A percentile compares a stretch with the other conserved stretches of the same genome.
These are phyloP conservation scores for Hypomontagnella monticulosa DNA, from an alignment of 495 filamentous ascomycete species.

Conservation along the genomic window DNA sequence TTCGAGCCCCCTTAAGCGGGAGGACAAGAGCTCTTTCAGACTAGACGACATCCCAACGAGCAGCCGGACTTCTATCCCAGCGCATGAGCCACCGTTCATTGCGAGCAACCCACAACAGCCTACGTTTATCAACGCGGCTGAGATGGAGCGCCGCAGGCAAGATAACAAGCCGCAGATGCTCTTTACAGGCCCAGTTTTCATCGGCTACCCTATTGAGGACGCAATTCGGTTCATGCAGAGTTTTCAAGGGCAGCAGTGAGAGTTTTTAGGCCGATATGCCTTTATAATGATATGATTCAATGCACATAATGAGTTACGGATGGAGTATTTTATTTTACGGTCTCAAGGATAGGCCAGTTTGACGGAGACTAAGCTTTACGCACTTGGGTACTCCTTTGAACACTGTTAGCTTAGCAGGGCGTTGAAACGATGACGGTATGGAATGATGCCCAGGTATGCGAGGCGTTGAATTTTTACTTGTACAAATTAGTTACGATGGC, in stretches of 20 bases:
- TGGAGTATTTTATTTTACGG: background rate
- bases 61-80: constrained; percentile 39
- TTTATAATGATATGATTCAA: background rate
- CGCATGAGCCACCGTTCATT: constrained; percentile 20
- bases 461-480: constrained; percentile 2
- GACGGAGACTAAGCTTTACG: no score
- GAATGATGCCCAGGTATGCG: background rate
- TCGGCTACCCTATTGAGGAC: constrained; percentile 85
- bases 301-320: constrained; percentile 11
- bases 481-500: constrained; percentile 8
- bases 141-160: constrained; percentile 38
- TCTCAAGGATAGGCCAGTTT: no score
- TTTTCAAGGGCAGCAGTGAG: constrained; percentile 48
- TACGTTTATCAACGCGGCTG: constrained; percentile 52
- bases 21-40: constrained; percentile 36
- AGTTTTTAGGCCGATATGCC: background rate
- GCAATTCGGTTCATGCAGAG: constrained; percentile 75
- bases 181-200: constrained; percentile 89
- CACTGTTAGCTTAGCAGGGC: no score
- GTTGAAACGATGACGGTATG: no score
- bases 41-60: constrained; percentile 22
- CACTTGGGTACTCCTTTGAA: no score
- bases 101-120: constrained; percentile 41
- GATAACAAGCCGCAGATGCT: constrained; percentile 67
- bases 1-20: constrained; percentile 32